phyloP scores from a whole-genome alignment of 495 filamentous ascomycete species.

The Aspergillus indologenus region DNA sequence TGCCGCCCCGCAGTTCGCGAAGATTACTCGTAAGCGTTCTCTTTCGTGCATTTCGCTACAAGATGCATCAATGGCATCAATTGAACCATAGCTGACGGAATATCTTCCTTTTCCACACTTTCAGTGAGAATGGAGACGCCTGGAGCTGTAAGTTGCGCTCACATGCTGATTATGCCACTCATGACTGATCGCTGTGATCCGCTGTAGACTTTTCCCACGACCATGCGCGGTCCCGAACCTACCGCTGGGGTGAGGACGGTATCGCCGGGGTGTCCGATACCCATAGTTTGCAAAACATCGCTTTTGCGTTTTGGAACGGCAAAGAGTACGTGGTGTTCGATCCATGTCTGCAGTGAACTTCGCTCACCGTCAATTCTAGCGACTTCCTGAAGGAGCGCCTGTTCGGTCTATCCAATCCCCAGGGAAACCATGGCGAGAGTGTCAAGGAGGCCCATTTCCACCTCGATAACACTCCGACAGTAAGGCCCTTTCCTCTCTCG shows the following conservation, averaged over 20 bases:
- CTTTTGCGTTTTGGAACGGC: conserved; percentile 96
- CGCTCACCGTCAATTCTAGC: conserved; percentile 40
- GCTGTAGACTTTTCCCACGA: conserved; percentile 84
- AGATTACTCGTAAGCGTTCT: conserved; percentile 75
- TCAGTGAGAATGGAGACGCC: conserved; percentile 76
- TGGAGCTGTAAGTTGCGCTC: conserved; percentile 75
- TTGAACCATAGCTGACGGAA: conserved; percentile 7
- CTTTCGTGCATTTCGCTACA: conserved; percentile 2
- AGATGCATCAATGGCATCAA: background rate
- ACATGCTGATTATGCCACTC: background rate
- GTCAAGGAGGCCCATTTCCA: conserved; percentile 97
- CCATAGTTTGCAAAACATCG: conserved; percentile 85
- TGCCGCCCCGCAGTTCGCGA: conserved; percentile 65
- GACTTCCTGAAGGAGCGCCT: conserved; percentile 91
- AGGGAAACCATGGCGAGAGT: conserved; percentile 95
- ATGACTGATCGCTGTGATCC: conserved; percentile 2
- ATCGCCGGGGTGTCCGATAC: conserved; percentile 94
- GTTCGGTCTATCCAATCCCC: conserved; percentile 90
- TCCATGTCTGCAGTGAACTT: background rate
- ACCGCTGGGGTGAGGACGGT: conserved; percentile 94
- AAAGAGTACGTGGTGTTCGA: conserved; percentile 65
- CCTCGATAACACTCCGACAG: conserved; percentile 82
- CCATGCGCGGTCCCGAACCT: conserved; percentile 80
- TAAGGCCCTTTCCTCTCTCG: conserved; percentile 15
- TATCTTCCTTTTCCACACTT: background rate